Percentiles rank a stretch among this genome's conserved stretches.
Evolutionary conservation across 805 yeast genomes (phyloP).

Genomic region (Pichia ethanolica): DNA sequence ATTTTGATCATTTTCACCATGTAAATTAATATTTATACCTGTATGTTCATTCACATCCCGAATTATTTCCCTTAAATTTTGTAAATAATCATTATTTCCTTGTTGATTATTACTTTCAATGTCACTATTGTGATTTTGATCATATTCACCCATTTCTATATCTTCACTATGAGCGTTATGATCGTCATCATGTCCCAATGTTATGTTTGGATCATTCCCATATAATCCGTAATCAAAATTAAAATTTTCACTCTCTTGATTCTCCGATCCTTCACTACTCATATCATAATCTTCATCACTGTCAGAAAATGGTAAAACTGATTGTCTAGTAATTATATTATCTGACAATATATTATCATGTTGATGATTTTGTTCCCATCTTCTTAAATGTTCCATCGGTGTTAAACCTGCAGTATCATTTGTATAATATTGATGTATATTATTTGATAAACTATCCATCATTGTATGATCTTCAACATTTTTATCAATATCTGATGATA

Average conservation of each 20-base stretch:
- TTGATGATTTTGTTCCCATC: constrained; percentile 6
- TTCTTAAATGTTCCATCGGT: constrained; percentile 4
- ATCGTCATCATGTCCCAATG: not conserved
- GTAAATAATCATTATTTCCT: constrained; percentile 1
- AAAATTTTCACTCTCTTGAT: not conserved
- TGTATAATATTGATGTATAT: not conserved
- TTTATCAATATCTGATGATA: not conserved
- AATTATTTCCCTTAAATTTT: constrained; percentile 1
- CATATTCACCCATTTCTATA: too few species aligned
- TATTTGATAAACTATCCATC: too few species aligned
- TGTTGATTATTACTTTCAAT: not conserved
- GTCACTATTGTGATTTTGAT: not conserved
- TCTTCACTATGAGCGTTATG: not conserved
- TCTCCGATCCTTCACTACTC: not conserved
- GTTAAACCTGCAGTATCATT: not conserved
- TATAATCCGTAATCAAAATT: constrained; percentile 5
- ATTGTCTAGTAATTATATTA: constrained; percentile 28
- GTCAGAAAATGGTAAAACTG: constrained; percentile 33
- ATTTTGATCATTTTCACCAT: not conserved
- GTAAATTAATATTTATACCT: constrained; percentile 1
- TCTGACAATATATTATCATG: constrained; percentile 15
- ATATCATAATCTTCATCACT: constrained; percentile 17
- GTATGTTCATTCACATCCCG: not conserved
- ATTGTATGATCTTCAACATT: not conserved
- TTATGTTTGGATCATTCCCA: constrained; percentile 1